phyloP scores from a whole-genome alignment of 148 eudicot genomes.

The Persicaria maculosa region DNA sequence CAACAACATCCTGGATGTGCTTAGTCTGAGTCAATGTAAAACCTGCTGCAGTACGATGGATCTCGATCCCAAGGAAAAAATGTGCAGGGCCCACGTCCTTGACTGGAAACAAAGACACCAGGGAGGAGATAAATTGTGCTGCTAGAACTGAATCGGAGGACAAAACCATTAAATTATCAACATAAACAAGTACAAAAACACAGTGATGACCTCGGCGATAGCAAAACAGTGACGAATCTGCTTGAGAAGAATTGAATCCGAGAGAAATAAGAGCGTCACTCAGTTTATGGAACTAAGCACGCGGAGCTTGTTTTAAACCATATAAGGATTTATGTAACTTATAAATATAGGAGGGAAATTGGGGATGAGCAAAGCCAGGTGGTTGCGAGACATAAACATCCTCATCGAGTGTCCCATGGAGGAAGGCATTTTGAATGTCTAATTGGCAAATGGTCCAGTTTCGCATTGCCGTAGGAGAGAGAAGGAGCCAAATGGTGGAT shows the following conservation, averaged over 20 bases:
- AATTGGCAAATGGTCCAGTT: not conserved
- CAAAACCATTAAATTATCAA: not conserved
- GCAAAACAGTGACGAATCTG: not conserved
- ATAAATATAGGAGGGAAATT: not conserved
- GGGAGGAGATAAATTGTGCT: not conserved
- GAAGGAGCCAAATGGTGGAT: not conserved
- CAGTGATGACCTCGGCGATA: not conserved
- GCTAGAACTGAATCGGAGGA: not conserved
- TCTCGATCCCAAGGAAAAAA: not conserved
- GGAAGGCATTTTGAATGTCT: not conserved
- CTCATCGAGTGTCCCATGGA: not conserved
- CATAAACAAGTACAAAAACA: not conserved
- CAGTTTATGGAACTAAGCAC: not conserved
- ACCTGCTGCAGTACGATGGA: too few species aligned
- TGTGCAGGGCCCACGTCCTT: not conserved
- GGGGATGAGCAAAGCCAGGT: not conserved
- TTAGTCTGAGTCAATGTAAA: not conserved
- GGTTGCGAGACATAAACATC: not conserved
- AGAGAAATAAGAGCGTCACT: not conserved
- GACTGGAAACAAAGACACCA: not conserved
- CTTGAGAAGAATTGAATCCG: not conserved
- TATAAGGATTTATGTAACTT: not conserved
- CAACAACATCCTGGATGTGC: not conserved
- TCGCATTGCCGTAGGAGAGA: not conserved
- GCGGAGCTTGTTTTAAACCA: not conserved